Percentiles rank a stretch among this genome's conserved stretches.
phyloP scores from a whole-genome alignment of 768 basidiomycete genomes.

The Hemileccinum impolitum region DNA sequence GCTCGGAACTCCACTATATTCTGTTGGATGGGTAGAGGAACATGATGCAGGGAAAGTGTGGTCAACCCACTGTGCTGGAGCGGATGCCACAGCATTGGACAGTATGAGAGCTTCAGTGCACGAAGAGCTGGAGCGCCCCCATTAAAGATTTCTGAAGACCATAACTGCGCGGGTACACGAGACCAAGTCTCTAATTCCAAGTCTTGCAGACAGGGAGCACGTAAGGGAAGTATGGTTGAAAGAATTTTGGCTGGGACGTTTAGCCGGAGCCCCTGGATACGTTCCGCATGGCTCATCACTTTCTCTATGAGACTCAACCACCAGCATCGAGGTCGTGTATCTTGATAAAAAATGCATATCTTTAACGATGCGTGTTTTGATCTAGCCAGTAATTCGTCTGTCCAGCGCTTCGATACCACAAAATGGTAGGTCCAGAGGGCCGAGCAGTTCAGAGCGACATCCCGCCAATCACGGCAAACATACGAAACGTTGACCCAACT shows the following conservation, averaged over 20 bases:
- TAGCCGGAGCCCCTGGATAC: neutral
- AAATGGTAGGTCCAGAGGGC: slow-evolving; percentile 38
- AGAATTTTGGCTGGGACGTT: neutral
- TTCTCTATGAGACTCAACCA: neutral
- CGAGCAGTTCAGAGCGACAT: slow-evolving; percentile 38
- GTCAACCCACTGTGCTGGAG: slow-evolving; percentile 25
- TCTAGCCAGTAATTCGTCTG: slow-evolving; percentile 38
- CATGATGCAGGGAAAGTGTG: slow-evolving; percentile 30
- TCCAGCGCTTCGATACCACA: slow-evolving; percentile 32
- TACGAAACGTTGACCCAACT: slow-evolving; percentile 10
- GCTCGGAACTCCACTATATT: slow-evolving; percentile 25
- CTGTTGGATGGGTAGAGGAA: slow-evolving; percentile 21
- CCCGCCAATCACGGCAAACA: slow-evolving; percentile 35
- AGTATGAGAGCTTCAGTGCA: no score
- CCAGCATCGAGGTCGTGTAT: neutral
- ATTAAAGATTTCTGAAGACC: no score
- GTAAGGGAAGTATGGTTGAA: neutral
- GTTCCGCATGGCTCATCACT: neutral
- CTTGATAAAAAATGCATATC: neutral
- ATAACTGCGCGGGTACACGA: no score
- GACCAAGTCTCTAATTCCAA: neutral
- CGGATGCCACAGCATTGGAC: no score
- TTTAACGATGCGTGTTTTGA: slow-evolving; percentile 36
- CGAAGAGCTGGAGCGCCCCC: no score
- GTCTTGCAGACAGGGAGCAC: neutral